Percentiles rank a stretch among this genome's conserved stretches.
These are phyloP conservation scores for Diplodia scrobiculata DNA, from an alignment of 2,329 filamentous ascomycete genomes.

Conservation along the genomic window DNA sequence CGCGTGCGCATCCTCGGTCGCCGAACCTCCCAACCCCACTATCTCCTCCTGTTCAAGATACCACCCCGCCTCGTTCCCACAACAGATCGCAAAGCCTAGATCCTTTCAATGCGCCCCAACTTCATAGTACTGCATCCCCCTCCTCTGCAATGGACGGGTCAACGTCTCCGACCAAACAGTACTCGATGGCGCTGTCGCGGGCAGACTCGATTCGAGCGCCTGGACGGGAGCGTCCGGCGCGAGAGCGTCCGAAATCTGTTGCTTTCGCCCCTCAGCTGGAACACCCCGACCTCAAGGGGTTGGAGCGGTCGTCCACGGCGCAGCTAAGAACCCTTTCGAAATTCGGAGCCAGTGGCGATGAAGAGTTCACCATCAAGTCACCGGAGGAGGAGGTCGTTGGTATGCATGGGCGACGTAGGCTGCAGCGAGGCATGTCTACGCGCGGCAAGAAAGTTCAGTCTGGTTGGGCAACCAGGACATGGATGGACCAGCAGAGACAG, in stretches of 20 bases:
- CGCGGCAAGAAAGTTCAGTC: constrained; percentile 57
- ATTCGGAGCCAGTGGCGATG: constrained; percentile 67
- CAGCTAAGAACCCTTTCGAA: constrained; percentile 86
- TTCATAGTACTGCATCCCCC: constrained; percentile 52
- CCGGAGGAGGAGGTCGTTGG: constrained; percentile 84
- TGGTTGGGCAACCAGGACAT: constrained; percentile 78
- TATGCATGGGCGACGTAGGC: constrained; percentile 75
- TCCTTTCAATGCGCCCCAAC: constrained; percentile 42
- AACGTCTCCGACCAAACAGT: constrained; percentile 50
- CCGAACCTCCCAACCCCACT: neutral
- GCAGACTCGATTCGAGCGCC: constrained; percentile 45
- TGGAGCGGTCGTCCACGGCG: constrained; percentile 86
- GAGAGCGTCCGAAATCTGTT: constrained; percentile 36
- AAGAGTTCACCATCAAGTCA: constrained; percentile 76
- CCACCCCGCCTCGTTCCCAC: constrained; percentile 8
- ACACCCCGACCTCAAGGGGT: constrained; percentile 67
- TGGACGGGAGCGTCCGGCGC: constrained; percentile 33
- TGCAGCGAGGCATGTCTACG: constrained; percentile 69
- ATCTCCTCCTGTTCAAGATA: constrained; percentile 3
- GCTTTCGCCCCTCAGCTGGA: constrained; percentile 40
- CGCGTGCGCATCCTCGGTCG: constrained; percentile 4
- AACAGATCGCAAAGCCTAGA: constrained; percentile 32
- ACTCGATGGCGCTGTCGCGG: constrained; percentile 45
- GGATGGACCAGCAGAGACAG: constrained; percentile 99
- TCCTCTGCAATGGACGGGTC: constrained; percentile 46